These are phyloP conservation scores for Davidsoniella virescens DNA, from an alignment of 2,329 filamentous ascomycete species.

Conservation along the genomic window DNA sequence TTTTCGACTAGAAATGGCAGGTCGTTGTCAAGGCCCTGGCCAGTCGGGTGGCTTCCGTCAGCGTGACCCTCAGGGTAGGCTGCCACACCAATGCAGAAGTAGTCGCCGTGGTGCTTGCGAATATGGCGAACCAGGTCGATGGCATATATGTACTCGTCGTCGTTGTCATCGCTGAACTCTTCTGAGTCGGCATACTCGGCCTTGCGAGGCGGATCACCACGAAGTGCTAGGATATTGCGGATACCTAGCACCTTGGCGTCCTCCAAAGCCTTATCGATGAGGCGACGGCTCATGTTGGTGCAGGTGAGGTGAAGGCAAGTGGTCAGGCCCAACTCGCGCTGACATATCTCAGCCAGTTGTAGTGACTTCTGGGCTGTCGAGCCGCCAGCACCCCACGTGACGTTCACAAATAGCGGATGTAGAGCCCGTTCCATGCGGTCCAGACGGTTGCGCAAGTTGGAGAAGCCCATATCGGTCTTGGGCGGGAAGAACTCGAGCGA, in stretches of 20 bases:
- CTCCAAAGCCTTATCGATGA: slow-evolving; percentile 79
- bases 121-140: slow-evolving; percentile 85
- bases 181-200: slow-evolving; percentile 66
- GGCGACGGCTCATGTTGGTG: slow-evolving; percentile 81
- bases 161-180: slow-evolving; percentile 39
- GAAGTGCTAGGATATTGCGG: slow-evolving; percentile 79
- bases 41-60: slow-evolving; percentile 67
- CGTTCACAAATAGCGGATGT: slow-evolving; percentile 84
- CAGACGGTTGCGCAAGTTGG: slow-evolving; percentile 81
- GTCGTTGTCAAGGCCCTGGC: slow-evolving; percentile 58
- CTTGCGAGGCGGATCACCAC: slow-evolving; percentile 78
- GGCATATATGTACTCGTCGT: slow-evolving; percentile 73
- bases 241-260: slow-evolving; percentile 84
- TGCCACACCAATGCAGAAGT: slow-evolving; percentile 91
- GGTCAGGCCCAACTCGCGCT: slow-evolving; percentile 77
- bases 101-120: slow-evolving; percentile 67
- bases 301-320: slow-evolving; percentile 94
- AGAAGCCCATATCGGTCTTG: slow-evolving; percentile 89
- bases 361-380: slow-evolving; percentile 83
- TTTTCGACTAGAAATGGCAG: slow-evolving; percentile 83
- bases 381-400: slow-evolving; percentile 94
- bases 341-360: slow-evolving; percentile 87
- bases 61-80: slow-evolving; percentile 92
- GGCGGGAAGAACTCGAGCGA: slow-evolving; percentile 99
- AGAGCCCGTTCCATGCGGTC: slow-evolving; percentile 89